Evolutionary conservation across 2,329 filamentous ascomycete species (phyloP).

Genomic region (Hypoxylon sp.): DNA sequence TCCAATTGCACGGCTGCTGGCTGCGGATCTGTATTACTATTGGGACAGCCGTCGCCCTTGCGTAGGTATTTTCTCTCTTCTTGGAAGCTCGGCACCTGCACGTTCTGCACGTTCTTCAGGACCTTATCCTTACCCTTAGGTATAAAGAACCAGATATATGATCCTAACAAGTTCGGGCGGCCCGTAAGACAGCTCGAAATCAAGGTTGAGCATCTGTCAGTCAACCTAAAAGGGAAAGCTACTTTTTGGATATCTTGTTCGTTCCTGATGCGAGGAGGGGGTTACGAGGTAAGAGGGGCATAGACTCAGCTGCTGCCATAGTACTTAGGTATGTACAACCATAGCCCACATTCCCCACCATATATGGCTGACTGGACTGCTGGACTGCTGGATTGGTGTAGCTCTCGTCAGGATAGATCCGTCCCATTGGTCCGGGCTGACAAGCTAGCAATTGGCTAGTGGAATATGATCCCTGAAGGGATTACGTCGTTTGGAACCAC

Average conservation of each 20-base stretch:
- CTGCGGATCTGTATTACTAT: neutral
- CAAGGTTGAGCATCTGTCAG: slow-evolving; percentile 20
- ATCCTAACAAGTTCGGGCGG: neutral
- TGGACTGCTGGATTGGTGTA: slow-evolving; percentile 23
- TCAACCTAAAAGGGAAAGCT: slow-evolving; percentile 17
- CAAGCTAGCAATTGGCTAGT: slow-evolving; percentile 15
- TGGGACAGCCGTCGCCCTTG: neutral
- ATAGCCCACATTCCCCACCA: neutral
- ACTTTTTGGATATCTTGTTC: neutral
- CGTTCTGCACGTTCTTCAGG: neutral
- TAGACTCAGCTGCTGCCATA: neutral
- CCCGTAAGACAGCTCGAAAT: slow-evolving; percentile 2
- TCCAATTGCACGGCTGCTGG: neutral
- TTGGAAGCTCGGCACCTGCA: neutral
- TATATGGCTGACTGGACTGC: neutral
- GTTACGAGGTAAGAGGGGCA: too few species aligned
- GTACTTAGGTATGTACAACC: too few species aligned
- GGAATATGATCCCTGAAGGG: slow-evolving; percentile 28
- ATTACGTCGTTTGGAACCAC: slow-evolving; percentile 41
- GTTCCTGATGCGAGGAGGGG: neutral
- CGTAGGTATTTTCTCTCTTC: neutral
- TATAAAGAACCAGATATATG: neutral
- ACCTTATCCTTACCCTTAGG: too few species aligned
- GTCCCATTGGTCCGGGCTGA: slow-evolving; percentile 23
- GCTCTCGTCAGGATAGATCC: slow-evolving; percentile 3